Conservation (phyloP, 768 basidiomycete species). For the Lenzites betulinus region DNA sequence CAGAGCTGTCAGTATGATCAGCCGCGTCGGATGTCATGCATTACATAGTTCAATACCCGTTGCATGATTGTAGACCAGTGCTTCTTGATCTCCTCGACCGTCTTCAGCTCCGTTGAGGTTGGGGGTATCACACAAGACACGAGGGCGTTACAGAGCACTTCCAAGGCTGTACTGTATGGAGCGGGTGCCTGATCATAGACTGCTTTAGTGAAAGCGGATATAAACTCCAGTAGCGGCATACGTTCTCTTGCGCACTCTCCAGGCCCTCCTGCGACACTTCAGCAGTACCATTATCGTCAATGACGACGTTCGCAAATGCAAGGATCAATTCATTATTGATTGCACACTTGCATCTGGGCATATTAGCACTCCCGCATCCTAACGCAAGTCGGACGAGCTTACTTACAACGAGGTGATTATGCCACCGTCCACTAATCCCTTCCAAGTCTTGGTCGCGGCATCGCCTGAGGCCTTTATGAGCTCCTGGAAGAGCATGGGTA, state of each 20-base stretch:
- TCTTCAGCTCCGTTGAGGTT: slow-evolving; percentile 5
- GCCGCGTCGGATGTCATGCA: neutral
- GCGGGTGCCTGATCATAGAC: neutral
- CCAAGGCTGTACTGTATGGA: neutral
- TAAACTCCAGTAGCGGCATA: neutral
- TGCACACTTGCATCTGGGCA: slow-evolving; percentile 1
- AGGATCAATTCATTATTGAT: neutral
- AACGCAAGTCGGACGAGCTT: too few species aligned
- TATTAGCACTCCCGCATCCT: too few species aligned
- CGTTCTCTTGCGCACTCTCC: neutral
- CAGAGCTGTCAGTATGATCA: neutral
- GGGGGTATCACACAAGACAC: neutral
- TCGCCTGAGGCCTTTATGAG: neutral
- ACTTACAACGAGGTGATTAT: slow-evolving; percentile 1
- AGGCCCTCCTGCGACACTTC: neutral
- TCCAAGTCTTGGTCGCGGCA: slow-evolving; percentile 1
- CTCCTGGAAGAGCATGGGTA: neutral
- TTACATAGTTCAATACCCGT: neutral
- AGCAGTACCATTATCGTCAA: neutral
- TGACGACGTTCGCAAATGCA: neutral
- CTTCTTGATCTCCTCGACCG: slow-evolving; percentile 11
- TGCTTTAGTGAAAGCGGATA: neutral
- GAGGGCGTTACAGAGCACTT: slow-evolving; percentile 1
- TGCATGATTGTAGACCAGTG: slow-evolving; percentile 13
- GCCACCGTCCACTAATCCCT: slow-evolving; percentile 1